phyloP scores from a whole-genome alignment of 768 basidiomycete species.

The Kwoniella mangroviensis region DNA sequence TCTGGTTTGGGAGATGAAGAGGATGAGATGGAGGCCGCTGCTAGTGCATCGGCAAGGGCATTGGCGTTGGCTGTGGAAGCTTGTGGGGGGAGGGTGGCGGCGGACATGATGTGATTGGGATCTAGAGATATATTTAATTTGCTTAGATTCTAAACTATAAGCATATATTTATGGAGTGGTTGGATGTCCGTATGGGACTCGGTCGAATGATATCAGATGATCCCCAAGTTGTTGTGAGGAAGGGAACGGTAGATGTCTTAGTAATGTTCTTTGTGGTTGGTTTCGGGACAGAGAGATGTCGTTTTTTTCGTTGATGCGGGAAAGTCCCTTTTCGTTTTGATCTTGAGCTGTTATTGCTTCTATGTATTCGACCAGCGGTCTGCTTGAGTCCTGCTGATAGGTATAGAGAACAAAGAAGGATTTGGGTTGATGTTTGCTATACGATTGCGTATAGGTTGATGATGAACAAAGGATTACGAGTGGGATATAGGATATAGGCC shows the following conservation, averaged over 20 bases:
- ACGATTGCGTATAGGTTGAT: background rate
- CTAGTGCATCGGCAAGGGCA: slow-evolving; percentile 38
- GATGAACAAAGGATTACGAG: slow-evolving; percentile 6
- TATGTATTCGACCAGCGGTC: background rate
- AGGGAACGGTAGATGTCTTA: background rate
- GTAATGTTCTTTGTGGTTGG: background rate
- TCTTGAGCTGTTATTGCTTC: too few species aligned
- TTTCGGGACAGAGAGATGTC: background rate
- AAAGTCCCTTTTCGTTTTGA: background rate
- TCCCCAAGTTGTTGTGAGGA: background rate
- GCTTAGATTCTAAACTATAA: background rate
- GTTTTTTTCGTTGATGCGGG: background rate
- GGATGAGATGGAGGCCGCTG: slow-evolving; percentile 41
- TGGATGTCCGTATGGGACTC: too few species aligned
- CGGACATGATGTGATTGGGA: slow-evolving; percentile 16
- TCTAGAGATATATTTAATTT: background rate
- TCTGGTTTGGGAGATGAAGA: slow-evolving; percentile 36
- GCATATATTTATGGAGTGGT: background rate
- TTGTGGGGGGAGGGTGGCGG: slow-evolving; percentile 32
- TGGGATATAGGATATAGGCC: background rate
- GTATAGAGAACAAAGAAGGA: background rate
- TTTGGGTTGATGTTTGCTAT: background rate
- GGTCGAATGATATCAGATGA: background rate
- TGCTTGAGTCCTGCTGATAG: background rate
- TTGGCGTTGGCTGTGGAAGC: slow-evolving; percentile 36